Evolutionary conservation across 345 rosid genomes (phyloP).

Genomic region (Camelina laxa): DNA sequence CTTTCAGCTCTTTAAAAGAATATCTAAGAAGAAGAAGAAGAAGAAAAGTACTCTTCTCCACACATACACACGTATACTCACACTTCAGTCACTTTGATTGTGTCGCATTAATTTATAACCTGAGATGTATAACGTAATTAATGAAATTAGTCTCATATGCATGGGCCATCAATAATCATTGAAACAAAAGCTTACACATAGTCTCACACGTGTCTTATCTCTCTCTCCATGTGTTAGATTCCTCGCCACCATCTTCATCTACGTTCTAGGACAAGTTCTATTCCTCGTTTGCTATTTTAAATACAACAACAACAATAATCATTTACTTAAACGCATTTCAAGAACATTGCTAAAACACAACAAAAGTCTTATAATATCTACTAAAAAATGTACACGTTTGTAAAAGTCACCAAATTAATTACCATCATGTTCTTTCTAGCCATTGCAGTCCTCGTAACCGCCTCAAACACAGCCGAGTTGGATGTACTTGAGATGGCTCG

Average conservation of each 20-base stretch:
- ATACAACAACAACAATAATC: constrained; percentile 20
- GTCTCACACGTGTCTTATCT: constrained; percentile 44
- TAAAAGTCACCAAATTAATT: constrained; percentile 35
- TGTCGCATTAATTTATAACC: not conserved
- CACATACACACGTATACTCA: not conserved
- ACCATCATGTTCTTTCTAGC: constrained; percentile 44
- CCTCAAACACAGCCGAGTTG: constrained; percentile 36
- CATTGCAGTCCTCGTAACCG: constrained; percentile 23
- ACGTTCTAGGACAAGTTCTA: constrained; percentile 26
- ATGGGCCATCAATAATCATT: constrained; percentile 32
- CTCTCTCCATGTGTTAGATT: constrained; percentile 43
- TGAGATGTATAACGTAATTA: constrained; percentile 15
- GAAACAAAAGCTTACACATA: constrained; percentile 46
- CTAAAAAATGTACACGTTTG: constrained; percentile 39
- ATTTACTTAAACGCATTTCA: constrained; percentile 14
- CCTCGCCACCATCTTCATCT: constrained; percentile 37
- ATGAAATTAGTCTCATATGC: constrained; percentile 37
- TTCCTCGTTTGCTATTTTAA: constrained; percentile 30
- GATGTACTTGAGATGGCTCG: constrained; percentile 48
- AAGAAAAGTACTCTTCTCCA: not conserved
- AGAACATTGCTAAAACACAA: constrained; percentile 21
- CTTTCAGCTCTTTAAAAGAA: too few relatives aligned
- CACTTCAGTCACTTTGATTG: not conserved
- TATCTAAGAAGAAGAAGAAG: too few relatives aligned
- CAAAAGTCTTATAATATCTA: not conserved